Base-by-base conservation (phyloP, 108 stramenopile genomes). In the Pseudonitzschia delicatissima region DNA sequence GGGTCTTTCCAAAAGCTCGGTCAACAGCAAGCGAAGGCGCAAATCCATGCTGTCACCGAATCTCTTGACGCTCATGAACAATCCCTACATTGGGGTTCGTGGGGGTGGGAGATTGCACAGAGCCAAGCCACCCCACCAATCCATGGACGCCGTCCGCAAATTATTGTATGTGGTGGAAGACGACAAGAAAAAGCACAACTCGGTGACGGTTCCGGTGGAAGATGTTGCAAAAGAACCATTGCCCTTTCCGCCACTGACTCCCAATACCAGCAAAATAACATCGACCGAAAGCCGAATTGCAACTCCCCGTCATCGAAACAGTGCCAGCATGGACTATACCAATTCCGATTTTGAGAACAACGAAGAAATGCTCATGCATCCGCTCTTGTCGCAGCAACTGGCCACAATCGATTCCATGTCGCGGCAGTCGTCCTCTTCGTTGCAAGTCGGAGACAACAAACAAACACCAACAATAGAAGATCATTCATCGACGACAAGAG, bases 51-150 rank as follows among this genome's bases (percentile, higher is more conserved):
- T 57, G n/a, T 61, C 58, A 8, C 72, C 72, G 2, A 37, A 45
- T 40, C 37, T 73, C 5, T 32, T 73, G 28, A 67, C 55, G 26
- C 32, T 75, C 9, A 62, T 75, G 44, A 61, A 68, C 27, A 75
- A 75, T 75, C 74, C 74, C 20, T 75, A 75, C 55, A 67, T 64
- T 23, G 35, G 45, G 31, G 48, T 75, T 9, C 74, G 74, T 6
- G 74, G 73, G 8, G 67, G 67, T 3, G 61, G 62, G 5, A 23
- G 65, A 34, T 31, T 63, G 0, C 37, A 55, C 26, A 42, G 27
- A 31, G 66, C 59, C 4, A 27, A 66, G 20, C 28, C 36, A 21
- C 72, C 65, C 0, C 6, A 44, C 3, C 44, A 64, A 17, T 73
- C 72, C 25, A 73, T 73, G 72, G 72, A 59, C 28, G 72, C 72